phyloP scores from a whole-genome alignment of 148 eudicot genomes.

The Camellia japonica region DNA sequence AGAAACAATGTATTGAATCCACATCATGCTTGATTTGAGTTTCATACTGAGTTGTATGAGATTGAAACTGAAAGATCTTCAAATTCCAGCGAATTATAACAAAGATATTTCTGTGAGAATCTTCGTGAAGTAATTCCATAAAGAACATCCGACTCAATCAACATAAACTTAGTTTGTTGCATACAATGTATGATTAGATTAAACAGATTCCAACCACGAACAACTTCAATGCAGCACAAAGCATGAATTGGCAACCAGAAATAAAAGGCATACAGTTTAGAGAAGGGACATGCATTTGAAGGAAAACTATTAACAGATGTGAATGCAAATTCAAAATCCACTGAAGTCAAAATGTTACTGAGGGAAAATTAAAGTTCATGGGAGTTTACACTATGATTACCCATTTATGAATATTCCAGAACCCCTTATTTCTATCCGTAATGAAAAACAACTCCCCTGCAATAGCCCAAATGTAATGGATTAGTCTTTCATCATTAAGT shows the following conservation, averaged over 20 bases:
- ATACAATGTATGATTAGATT: not conserved
- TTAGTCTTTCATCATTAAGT: not conserved
- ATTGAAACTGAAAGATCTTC: not conserved
- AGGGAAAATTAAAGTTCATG: not conserved
- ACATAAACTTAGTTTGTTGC: not conserved
- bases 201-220: not conserved
- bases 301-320: not conserved
- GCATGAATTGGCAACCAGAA: not conserved
- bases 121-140: not conserved
- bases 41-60: not conserved
- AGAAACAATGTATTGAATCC: not conserved
- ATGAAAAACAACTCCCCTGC: constrained; percentile 84
- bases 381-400: constrained; percentile 29
- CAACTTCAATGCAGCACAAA: not conserved
- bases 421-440: constrained; percentile 72
- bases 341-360: not conserved
- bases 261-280: not conserved
- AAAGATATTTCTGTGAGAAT: not conserved
- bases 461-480: constrained; percentile 6
- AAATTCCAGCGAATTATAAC: too few relatives aligned
- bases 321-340: not conserved
- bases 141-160: not conserved
- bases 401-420: constrained; percentile 93
- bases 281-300: not conserved
- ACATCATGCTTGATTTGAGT: not conserved